Percentiles rank a stretch among this genome's conserved stretches.
phyloP scores from a whole-genome alignment of 2,329 filamentous ascomycete genomes.

The Penicillium nordicum region DNA sequence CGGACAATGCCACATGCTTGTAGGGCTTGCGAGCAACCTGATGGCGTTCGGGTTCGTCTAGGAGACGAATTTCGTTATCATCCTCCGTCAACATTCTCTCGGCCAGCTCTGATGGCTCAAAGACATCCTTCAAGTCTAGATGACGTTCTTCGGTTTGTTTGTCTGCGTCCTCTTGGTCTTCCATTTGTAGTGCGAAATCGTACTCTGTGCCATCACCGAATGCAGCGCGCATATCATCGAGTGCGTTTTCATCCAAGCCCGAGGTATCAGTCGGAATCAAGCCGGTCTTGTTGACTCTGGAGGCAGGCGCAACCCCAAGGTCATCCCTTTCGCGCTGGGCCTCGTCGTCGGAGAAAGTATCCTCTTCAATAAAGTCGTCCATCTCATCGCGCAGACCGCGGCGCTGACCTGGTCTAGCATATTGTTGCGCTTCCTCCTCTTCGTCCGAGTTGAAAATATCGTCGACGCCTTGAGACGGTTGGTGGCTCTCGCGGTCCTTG shows the following conservation, averaged over 20 bases:
- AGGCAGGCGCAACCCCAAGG: slow-evolving; percentile 79
- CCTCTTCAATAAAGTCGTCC: slow-evolving; percentile 95
- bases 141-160: slow-evolving; percentile 75
- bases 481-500: slow-evolving; percentile 58
- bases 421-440: slow-evolving; percentile 62
- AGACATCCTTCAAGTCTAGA: slow-evolving; percentile 94
- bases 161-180: slow-evolving; percentile 77
- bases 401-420: slow-evolving; percentile 47
- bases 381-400: slow-evolving; percentile 72
- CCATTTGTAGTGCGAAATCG: slow-evolving; percentile 85
- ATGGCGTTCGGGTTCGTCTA: slow-evolving; percentile 89
- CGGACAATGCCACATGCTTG: slow-evolving; percentile 72
- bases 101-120: slow-evolving; percentile 89
- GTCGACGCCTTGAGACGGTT: slow-evolving; percentile 69
- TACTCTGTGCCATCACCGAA: slow-evolving; percentile 97
- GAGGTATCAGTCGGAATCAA: slow-evolving; percentile 71
- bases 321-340: slow-evolving; percentile 75
- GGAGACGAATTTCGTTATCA: slow-evolving; percentile 83
- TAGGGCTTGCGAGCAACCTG: slow-evolving; percentile 89
- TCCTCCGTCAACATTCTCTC: slow-evolving; percentile 95
- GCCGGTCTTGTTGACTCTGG: slow-evolving; percentile 64
- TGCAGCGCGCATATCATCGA: slow-evolving; percentile 94
- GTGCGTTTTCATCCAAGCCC: slow-evolving; percentile 83
- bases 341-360: slow-evolving; percentile 84
- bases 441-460: slow-evolving; percentile 97